Base-by-base conservation (phyloP, 2,329 filamentous ascomycete genomes). In the Penicillium sp. region DNA sequence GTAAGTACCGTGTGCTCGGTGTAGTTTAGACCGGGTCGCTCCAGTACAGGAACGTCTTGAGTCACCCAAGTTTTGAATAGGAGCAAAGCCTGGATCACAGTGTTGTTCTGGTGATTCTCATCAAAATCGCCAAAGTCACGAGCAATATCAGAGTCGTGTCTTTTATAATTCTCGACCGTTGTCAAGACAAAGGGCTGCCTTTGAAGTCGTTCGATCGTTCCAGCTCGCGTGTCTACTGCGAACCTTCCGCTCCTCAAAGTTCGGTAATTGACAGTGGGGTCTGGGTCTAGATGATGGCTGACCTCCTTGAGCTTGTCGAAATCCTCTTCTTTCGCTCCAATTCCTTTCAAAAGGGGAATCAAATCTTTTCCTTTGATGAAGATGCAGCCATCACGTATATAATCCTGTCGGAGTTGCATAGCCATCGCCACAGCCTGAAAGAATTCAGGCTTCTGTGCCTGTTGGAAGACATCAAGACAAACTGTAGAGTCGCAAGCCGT, bases 71-170 rank as follows among this genome's bases (percentile, higher is more conserved):
- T 61, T 60, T 75, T 75, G 66, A 75, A 73, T 51, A 66, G 59
- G 40, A 75, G 57, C 28, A 75, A 61, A 25, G 71, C 73, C 57
- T 75, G 73, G 42, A 74, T 55, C 38, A 68, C 65, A 1, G 69
- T 70, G 68, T 75, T 75, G 60, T 65, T 62, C 59, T 75, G 71
- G 30, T 72, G 62, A n/a, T 71, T 61, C 40, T 71, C 62, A 45
- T 70, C 57, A 33, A 72, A 60, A 1, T 75, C 71, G 55, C 70
- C 61, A 59, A 75, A 75, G 46, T 61, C 60, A 22, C 73, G 72
- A 67, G 73, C 7, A 14, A 40, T 14, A 14, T n/a, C 37, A 14
- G 37, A 40, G 37, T 40, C 37, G 37, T 40, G 37, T 14, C 37
- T 8, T n/a, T 11, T 40, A 14, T 40, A 40, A 14, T 40, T 40